A percentile compares a stretch with the other conserved stretches of the same genome.
Evolutionary conservation across 345 rosid species (phyloP).

Genomic region (Pugionium cornutum): DNA sequence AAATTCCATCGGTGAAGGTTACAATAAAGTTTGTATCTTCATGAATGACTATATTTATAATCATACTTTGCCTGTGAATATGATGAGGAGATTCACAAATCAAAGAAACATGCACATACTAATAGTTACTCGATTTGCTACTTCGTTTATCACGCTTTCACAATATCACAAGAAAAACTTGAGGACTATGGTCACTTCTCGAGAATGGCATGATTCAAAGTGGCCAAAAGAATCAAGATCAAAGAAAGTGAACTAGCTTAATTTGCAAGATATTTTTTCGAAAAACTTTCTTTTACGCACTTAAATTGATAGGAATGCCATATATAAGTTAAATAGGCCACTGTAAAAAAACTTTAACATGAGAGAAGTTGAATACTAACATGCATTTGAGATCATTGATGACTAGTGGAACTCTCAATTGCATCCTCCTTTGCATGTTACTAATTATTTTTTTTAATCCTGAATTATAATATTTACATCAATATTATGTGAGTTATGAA

Average conservation of each 20-base stretch:
- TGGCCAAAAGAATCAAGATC: background rate
- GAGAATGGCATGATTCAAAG: background rate
- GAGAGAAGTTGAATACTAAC: background rate
- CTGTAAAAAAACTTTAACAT: background rate
- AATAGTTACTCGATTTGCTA: background rate
- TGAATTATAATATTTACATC: too few species aligned
- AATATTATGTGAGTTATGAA: too few species aligned
- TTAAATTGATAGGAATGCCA: background rate
- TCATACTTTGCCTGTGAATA: too few species aligned
- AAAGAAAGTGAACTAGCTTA: too few species aligned
- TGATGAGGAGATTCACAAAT: too few species aligned
- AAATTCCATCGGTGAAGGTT: background rate
- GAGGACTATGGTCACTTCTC: background rate
- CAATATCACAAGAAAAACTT: background rate
- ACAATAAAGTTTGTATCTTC: too few species aligned
- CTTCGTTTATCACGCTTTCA: background rate
- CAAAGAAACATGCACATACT: background rate
- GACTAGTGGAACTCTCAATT: background rate
- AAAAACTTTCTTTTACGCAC: background rate
- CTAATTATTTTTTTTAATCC: too few species aligned
- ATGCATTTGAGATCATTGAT: background rate
- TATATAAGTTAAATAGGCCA: too few species aligned
- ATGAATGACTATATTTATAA: too few species aligned
- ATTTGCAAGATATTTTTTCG: background rate
- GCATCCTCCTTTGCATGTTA: background rate